Base-by-base conservation (phyloP, 169 alveolate genomes). In the Babesia divergens region DNA sequence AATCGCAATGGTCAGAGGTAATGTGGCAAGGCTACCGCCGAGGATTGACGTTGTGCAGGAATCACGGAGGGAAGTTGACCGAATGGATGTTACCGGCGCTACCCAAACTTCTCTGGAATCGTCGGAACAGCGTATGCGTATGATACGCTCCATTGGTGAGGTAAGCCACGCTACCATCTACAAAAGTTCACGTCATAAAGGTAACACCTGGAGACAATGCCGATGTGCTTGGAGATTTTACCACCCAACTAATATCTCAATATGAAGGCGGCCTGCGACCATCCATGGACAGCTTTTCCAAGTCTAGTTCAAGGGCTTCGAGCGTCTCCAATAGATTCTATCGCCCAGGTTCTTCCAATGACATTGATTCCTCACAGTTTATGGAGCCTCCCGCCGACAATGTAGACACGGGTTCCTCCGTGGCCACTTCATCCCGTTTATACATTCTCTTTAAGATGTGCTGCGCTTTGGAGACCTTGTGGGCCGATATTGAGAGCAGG, bases 231-330 rank as follows among this genome's bases (percentile, higher is more conserved):
- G 80, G 59, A 6, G 74, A 60, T 26, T 75, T 65, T 37, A 65
- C 85, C 1, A 51, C 31, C 7, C 31, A 69, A 26, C 32, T 65
- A 13, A 46, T 75, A 66, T 75, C 85, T 8, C 80, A 75, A 34
- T 75, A 75, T 24, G 80, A 52, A 22, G 14, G 24, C 13, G 85
- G 65, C 3, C 6, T 62, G 40, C 54, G 47, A 24, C 65, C 44
- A 24, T 46, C 51, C 14, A 60, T 56, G 7, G 51, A 60, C 6
- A 26, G 34, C 1, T 44, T 46, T 34, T 34, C 31, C 47, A 46
- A 20, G 11, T 6, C 46, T 11, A 8, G 11, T 11, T 20, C 59
- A 18, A 35, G n/a, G 4, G 28, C 47, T 11, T 44, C 59, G 28
- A 62, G 49, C 24, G 20, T n/a, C 9, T 6, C 14, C 29, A 51